phyloP scores from a whole-genome alignment of 2,329 filamentous ascomycete genomes.

The Colletotrichum tanaceti region DNA sequence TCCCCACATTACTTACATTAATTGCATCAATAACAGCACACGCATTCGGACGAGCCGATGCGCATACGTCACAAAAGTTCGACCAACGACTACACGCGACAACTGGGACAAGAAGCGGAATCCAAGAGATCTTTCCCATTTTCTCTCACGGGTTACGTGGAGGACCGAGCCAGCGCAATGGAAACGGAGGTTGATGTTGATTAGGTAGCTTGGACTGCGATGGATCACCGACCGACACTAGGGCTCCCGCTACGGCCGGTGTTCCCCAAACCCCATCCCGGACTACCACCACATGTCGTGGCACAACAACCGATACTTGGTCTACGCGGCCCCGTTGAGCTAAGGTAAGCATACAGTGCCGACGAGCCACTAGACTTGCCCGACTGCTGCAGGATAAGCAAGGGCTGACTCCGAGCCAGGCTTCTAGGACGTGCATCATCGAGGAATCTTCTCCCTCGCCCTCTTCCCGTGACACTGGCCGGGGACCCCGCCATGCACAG shows the following conservation, averaged over 20 bases:
- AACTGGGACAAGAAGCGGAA: neutral
- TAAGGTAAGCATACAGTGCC: conserved; percentile 17
- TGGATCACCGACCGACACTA: conserved; percentile 31
- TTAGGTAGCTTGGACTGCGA: conserved; percentile 22
- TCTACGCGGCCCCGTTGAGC: conserved; percentile 11
- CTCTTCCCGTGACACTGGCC: conserved; percentile 17
- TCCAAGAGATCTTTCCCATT: neutral
- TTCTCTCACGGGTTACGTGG: conserved; percentile 9
- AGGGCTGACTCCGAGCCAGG: conserved; percentile 14
- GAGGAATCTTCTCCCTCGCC: neutral
- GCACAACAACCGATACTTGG: conserved; percentile 11
- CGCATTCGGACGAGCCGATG: neutral
- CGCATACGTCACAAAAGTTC: neutral
- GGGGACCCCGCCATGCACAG: conserved; percentile 22
- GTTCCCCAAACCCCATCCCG: conserved; percentile 40
- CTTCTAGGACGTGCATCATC: neutral
- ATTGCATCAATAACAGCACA: neutral
- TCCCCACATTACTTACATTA: neutral
- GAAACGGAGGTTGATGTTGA: conserved; percentile 21
- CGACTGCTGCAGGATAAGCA: conserved; percentile 18
- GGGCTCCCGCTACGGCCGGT: conserved; percentile 31
- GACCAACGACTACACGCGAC: neutral
- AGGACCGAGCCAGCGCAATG: conserved; percentile 30
- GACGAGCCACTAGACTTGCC: conserved; percentile 21
- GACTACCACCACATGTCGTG: conserved; percentile 8